Percentiles rank a stretch among this genome's conserved stretches.
Conservation (phyloP, 306 rosid species). For the Dalbergia cultrata region DNA sequence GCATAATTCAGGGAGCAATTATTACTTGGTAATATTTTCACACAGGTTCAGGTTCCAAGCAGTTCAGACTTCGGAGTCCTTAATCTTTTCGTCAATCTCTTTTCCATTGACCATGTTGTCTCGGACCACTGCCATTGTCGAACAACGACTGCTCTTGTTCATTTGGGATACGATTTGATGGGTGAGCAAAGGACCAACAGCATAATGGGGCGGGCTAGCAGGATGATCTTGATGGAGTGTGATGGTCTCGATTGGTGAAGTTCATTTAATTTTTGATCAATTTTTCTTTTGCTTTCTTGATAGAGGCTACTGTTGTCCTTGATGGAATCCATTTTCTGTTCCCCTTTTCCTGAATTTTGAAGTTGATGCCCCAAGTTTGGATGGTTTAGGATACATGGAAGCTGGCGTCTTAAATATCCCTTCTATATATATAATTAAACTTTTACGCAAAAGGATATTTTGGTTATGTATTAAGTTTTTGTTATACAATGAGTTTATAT, state of each 20-base stretch:
- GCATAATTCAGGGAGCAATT: not conserved
- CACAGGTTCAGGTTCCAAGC: not conserved
- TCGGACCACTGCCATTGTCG: too few species aligned
- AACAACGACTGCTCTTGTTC: too few species aligned
- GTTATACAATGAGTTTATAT: not conserved
- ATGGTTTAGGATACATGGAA: not conserved
- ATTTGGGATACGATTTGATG: not conserved
- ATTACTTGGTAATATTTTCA: slow-evolving; percentile 5
- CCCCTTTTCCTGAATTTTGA: not conserved
- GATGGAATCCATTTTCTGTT: not conserved
- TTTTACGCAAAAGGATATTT: not conserved
- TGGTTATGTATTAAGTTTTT: not conserved
- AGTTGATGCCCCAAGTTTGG: not conserved
- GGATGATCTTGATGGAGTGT: not conserved
- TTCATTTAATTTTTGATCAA: not conserved
- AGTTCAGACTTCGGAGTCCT: not conserved
- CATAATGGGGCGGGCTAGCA: too few species aligned
- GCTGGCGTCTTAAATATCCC: too few species aligned
- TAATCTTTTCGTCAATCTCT: too few species aligned
- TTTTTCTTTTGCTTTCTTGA: not conserved
- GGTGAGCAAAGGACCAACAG: not conserved
- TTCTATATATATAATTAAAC: not conserved
- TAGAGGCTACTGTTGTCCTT: not conserved
- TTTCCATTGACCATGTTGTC: too few species aligned
- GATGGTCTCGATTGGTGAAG: not conserved